A percentile compares a stretch with the other conserved stretches of the same genome.
Evolutionary conservation across 768 basidiomycete species (phyloP).

Genomic region (Dioszegia aurantiaca): DNA sequence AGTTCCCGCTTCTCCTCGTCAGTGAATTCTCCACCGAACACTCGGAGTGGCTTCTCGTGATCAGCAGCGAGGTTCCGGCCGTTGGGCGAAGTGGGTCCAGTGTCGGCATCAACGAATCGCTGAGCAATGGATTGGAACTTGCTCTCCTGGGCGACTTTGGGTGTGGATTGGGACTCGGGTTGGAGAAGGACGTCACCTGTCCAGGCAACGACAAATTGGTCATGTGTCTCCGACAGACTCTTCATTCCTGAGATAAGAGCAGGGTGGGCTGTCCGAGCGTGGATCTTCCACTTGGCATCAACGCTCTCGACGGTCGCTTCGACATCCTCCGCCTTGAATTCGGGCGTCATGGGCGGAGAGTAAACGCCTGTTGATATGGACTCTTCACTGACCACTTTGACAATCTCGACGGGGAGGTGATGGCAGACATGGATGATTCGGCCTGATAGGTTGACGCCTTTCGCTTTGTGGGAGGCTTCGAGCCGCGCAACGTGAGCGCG

Average conservation of each 20-base stretch:
- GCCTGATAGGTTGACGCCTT: slow-evolving; percentile 73
- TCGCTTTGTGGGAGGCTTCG: slow-evolving; percentile 67
- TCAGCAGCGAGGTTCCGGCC: slow-evolving; percentile 5
- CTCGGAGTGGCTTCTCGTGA: slow-evolving; percentile 28
- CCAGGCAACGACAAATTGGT: slow-evolving; percentile 91
- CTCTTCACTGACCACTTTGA: slow-evolving; percentile 52
- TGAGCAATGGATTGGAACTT: slow-evolving; percentile 19
- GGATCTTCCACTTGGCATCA: slow-evolving; percentile 66
- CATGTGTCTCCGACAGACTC: slow-evolving; percentile 74
- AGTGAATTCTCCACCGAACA: slow-evolving; percentile 55
- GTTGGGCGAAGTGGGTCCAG: slow-evolving; percentile 5
- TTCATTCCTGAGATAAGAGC: slow-evolving; percentile 94
- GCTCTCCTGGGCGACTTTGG: slow-evolving; percentile 42
- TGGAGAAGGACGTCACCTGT: slow-evolving; percentile 76
- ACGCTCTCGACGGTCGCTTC: slow-evolving; percentile 28
- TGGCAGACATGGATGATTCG: slow-evolving; percentile 89
- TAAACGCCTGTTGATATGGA: slow-evolving; percentile 42
- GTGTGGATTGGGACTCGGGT: slow-evolving; percentile 40
- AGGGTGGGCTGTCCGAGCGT: slow-evolving; percentile 79
- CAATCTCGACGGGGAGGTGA: slow-evolving; percentile 75
- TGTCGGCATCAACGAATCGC: slow-evolving; percentile 9
- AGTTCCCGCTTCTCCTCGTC: slow-evolving; percentile 66
- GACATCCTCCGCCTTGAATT: slow-evolving; percentile 59
- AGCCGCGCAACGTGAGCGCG: slow-evolving; percentile 68
- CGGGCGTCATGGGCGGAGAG: slow-evolving; percentile 77